These are phyloP conservation scores for Pseudopyrenochaeta lycopersici DNA, from an alignment of 2,329 filamentous ascomycete genomes.

Conservation along the genomic window DNA sequence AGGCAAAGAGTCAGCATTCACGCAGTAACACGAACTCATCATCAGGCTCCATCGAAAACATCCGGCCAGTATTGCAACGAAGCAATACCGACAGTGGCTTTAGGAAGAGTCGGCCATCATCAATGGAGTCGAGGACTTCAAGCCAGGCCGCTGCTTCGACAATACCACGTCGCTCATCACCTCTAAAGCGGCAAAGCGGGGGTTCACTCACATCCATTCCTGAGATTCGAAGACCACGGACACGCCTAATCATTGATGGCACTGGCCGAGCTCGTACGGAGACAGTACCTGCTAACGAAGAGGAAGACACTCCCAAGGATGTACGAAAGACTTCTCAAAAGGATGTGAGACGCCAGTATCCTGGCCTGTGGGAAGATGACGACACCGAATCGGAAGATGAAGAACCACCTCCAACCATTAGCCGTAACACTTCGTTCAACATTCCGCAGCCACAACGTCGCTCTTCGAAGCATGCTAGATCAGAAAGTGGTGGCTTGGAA, in stretches of 20 bases:
- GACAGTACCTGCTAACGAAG: conserved; percentile 49
- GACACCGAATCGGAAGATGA: conserved; percentile 51
- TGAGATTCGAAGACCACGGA: conserved; percentile 53
- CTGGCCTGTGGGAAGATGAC: conserved; percentile 54
- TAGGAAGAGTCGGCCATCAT: conserved; percentile 36
- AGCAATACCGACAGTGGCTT: conserved; percentile 58
- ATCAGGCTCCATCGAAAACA: conserved; percentile 42
- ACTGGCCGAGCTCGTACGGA: conserved; percentile 58
- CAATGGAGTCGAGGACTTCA: conserved; percentile 41
- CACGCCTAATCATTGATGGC: conserved; percentile 59
- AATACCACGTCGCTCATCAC: conserved; percentile 56
- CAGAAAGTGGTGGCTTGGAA: conserved; percentile 39
- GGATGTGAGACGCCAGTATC: conserved; percentile 50
- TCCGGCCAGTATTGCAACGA: conserved; percentile 50
- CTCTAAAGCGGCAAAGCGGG: conserved; percentile 55
- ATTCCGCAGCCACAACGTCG: conserved; percentile 43
- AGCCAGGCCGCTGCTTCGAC: conserved; percentile 30
- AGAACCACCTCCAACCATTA: conserved; percentile 39
- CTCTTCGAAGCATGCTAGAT: conserved; percentile 46
- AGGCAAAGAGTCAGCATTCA: conserved; percentile 47
- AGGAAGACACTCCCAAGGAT: conserved; percentile 40
- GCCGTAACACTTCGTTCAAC: conserved; percentile 48
- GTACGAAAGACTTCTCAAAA: conserved; percentile 33
- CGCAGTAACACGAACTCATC: conserved; percentile 53
- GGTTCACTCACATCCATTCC: conserved; percentile 56